A percentile compares a stretch with the other conserved stretches of the same genome.
phyloP scores from a whole-genome alignment of 208 protist species.

The Strigomonas culicis region DNA sequence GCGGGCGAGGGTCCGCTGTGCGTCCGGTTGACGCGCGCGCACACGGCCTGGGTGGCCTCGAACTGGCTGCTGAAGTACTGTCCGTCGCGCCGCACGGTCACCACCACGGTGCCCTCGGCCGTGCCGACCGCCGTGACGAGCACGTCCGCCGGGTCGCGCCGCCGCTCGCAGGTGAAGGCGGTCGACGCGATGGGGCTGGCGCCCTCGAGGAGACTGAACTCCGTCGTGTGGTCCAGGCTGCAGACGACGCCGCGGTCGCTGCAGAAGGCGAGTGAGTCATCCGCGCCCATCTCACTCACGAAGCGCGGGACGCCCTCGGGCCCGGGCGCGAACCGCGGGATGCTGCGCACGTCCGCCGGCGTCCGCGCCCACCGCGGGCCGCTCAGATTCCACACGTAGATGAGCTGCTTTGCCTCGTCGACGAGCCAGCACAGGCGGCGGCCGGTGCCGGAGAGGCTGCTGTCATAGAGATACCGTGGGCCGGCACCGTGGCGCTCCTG shows the following conservation, averaged over 20 bases:
- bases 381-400: constrained; percentile 70
- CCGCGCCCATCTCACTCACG: constrained; percentile 61
- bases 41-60: constrained; percentile 13
- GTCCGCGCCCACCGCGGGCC: constrained; percentile 41
- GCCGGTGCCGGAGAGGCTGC: constrained; percentile 66
- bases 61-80: constrained; percentile 50
- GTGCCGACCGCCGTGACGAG: constrained; percentile 64
- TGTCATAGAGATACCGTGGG: too few species aligned
- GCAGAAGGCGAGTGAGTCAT: constrained; percentile 77
- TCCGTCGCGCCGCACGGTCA: constrained; percentile 65
- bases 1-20: constrained; percentile 2
- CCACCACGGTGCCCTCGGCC: constrained; percentile 37
- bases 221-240: constrained; percentile 76
- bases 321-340: constrained; percentile 58
- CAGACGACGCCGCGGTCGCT: constrained; percentile 67
- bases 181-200: constrained; percentile 33
- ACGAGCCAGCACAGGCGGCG: constrained; percentile 71
- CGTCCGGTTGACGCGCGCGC: neutral
- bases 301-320: constrained; percentile 61
- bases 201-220: constrained; percentile 60
- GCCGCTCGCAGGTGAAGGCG: constrained; percentile 55
- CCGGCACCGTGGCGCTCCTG: too few species aligned
- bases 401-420: constrained; percentile 54
- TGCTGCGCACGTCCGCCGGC: constrained; percentile 49
- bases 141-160: constrained; percentile 25